Base-by-base conservation (phyloP, 345 rosid genomes). In the Cardamine chenopodiifolia region DNA sequence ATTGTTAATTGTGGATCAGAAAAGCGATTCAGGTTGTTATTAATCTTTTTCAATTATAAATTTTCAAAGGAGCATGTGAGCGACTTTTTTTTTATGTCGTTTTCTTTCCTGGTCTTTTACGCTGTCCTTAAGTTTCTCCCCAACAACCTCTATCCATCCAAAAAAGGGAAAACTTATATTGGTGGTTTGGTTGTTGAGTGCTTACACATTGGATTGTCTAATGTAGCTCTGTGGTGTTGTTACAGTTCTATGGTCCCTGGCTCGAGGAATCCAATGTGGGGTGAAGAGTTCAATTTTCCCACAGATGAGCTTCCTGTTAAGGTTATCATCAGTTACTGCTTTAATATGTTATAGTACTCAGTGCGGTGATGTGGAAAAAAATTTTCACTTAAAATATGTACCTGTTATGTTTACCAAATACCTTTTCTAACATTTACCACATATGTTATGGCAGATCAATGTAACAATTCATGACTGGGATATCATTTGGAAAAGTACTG, bases 231-330 rank as follows among this genome's bases (percentile, higher is more conserved):
- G 42, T 78, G 76, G 8, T 68, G 8, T 68, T 78, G 56, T 76
- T 73, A 71, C 85, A 95, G 97, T 82, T 95, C 97, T 35, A 95
- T 95, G 99, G 86, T 95, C 74, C 98, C 96, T 71, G 96, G 97
- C 82, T 90, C 98, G 68, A 86, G 98, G 86, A 89, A 95, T 85
- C 99, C 99, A 31, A 85, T 95, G 98, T 95, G 98, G 99, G 98
- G 98, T 64, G 99, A 95, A 81, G 97, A 95, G 86, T 92, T 95
- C 79, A 86, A 92, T 80, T 90, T 95, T 76, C 85, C 91, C 56
- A 89, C 83, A 37, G 96, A 92, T 63, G 88, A 90, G 85, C 97
- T 95, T 77, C 98, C 97, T 81, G 91, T 76, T 48, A 80, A 92
- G 97, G 99, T 92, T 83, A 48, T 62, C 31, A 26, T 67, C 57